phyloP scores from a whole-genome alignment of 495 filamentous ascomycete species.

The Pyronema omphalodes region DNA sequence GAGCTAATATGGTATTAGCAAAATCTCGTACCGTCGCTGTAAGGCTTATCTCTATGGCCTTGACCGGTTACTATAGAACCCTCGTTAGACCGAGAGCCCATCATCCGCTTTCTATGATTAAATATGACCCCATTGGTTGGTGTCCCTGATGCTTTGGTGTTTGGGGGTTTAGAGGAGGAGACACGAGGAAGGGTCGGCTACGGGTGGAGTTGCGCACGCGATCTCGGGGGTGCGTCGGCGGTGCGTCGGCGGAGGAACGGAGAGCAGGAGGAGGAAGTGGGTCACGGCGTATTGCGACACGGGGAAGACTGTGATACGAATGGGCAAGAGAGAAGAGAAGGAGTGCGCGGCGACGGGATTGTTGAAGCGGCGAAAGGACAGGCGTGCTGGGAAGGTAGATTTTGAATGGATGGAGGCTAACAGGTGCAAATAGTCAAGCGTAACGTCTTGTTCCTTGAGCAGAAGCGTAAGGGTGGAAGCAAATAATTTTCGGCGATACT shows the following conservation, averaged over 20 bases:
- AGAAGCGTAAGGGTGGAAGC: constrained; percentile 4
- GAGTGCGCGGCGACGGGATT: too few relatives aligned
- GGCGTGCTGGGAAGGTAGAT: not conserved
- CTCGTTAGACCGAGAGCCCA: constrained; percentile 63
- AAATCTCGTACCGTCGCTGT: constrained; percentile 87
- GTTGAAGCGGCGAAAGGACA: not conserved
- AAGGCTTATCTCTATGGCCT: constrained; percentile 92
- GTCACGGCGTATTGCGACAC: too few relatives aligned
- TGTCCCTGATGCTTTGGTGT: not conserved
- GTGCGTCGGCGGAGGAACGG: not conserved
- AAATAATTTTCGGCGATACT: not conserved
- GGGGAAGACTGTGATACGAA: too few relatives aligned
- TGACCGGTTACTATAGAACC: constrained; percentile 93
- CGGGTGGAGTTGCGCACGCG: too few relatives aligned
- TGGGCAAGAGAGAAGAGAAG: too few relatives aligned
- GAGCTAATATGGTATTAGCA: constrained; percentile 30
- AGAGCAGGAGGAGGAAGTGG: too few relatives aligned
- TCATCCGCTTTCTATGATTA: constrained; percentile 84
- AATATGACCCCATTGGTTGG: constrained; percentile 97
- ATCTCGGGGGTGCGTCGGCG: too few relatives aligned
- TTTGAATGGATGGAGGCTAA: not conserved
- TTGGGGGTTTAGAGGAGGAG: not conserved
- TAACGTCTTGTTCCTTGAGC: constrained; percentile 3
- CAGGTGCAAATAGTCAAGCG: not conserved
- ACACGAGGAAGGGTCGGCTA: not conserved